Conservation (phyloP, 305 asterid species). For the Solanum hybrid region DNA sequence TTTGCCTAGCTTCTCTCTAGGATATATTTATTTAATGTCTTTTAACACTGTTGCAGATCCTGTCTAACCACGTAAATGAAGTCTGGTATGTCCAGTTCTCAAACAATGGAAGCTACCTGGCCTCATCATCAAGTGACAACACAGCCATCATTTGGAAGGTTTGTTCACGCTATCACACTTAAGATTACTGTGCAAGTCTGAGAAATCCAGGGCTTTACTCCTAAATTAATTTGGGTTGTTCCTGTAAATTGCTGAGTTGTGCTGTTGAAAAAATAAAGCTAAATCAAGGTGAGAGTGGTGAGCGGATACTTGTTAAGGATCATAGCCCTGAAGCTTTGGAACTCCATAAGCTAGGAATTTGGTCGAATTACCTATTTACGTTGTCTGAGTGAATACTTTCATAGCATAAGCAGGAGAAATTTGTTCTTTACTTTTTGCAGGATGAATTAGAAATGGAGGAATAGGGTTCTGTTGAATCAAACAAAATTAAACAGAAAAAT, state of each 20-base stretch:
- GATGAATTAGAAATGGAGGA: not conserved
- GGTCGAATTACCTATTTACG: not conserved
- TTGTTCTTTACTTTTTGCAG: not conserved
- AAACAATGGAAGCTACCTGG: slow-evolving; percentile 69
- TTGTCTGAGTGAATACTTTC: not conserved
- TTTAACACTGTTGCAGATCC: slow-evolving; percentile 46
- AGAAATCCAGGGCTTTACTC: not conserved
- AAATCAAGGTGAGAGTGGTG: not conserved
- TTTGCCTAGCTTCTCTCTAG: not conserved
- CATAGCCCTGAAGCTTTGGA: not conserved
- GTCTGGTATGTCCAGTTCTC: slow-evolving; percentile 98
- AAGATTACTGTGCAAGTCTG: not conserved
- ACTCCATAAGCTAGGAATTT: not conserved
- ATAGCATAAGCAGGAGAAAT: not conserved
- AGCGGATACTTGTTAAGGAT: not conserved
- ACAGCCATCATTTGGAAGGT: slow-evolving; percentile 94
- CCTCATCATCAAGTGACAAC: slow-evolving; percentile 89
- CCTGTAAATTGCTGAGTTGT: not conserved
- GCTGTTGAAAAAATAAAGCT: not conserved
- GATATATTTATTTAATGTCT: slow-evolving; percentile 1
- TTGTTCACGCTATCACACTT: slow-evolving; percentile 9
- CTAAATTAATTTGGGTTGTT: not conserved
- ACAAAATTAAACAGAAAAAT: not conserved
- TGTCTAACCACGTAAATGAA: slow-evolving; percentile 64
- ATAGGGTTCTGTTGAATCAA: not conserved